phyloP scores from a whole-genome alignment of 768 basidiomycete genomes.

The Agaricus subrufescens region DNA sequence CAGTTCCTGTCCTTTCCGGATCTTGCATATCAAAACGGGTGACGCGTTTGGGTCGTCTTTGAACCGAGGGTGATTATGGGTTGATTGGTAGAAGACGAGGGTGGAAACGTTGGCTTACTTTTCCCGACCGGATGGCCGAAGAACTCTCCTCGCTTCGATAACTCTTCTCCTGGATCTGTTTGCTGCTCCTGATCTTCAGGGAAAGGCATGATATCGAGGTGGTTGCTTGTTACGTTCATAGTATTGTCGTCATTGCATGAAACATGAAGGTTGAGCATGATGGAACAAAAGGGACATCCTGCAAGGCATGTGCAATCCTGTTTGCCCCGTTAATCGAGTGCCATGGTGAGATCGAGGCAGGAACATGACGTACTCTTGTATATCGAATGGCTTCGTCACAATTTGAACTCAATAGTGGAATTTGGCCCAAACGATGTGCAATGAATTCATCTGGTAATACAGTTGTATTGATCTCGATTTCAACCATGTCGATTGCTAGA shows the following conservation, averaged over 20 bases:
- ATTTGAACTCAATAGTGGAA: constrained; percentile 83
- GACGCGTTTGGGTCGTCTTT: constrained; percentile 54
- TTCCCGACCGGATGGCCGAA: constrained; percentile 88
- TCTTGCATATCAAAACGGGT: constrained; percentile 85
- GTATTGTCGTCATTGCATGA: constrained; percentile 67
- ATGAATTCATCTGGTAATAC: constrained; percentile 97
- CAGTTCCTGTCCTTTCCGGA: constrained; percentile 92
- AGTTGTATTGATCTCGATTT: constrained; percentile 85
- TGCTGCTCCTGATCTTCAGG: constrained; percentile 29
- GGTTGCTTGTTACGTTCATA: constrained; percentile 83
- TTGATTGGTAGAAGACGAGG: constrained; percentile 8
- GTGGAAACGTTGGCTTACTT: constrained; percentile 38
- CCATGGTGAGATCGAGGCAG: neutral
- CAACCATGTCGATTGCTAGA: constrained; percentile 94
- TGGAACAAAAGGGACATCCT: constrained; percentile 82
- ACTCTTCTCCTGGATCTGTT: constrained; percentile 56
- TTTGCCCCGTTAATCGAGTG: neutral
- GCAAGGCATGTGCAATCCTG: constrained; percentile 91
- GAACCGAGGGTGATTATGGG: neutral
- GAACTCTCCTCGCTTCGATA: constrained; percentile 64
- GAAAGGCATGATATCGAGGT: constrained; percentile 61
- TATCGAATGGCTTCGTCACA: constrained; percentile 87
- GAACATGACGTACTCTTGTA: constrained; percentile 49
- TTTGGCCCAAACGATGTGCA: constrained; percentile 91
- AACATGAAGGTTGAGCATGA: constrained; percentile 76